Conservation (phyloP, 495 filamentous ascomycete species). For the Podospora anserina region DNA sequence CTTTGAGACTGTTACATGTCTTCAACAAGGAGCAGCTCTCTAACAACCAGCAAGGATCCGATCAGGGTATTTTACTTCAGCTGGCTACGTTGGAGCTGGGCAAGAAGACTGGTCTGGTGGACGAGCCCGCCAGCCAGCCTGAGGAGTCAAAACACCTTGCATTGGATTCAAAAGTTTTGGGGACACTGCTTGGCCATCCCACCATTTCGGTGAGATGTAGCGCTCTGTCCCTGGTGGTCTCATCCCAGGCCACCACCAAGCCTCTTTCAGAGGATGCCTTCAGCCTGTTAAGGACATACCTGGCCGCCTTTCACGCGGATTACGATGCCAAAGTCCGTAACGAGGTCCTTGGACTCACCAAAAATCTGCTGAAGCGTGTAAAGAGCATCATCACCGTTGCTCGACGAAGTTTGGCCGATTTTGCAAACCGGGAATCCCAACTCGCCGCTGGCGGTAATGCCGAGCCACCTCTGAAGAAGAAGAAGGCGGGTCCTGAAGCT, state of each 20-base stretch:
- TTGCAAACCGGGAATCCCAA: constrained; percentile 6
- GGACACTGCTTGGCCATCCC: constrained; percentile 59
- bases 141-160: constrained; percentile 29
- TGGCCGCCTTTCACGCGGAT: constrained; percentile 71
- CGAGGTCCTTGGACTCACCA: constrained; percentile 65
- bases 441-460: constrained; percentile 1
- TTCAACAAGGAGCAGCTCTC: constrained; percentile 37
- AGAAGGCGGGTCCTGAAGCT: constrained; percentile 27
- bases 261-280: constrained; percentile 62
- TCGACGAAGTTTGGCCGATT: constrained; percentile 30
- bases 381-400: constrained; percentile 48
- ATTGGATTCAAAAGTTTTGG: constrained; percentile 44
- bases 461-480: constrained; percentile 16
- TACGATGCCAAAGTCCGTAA: constrained; percentile 79
- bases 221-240: constrained; percentile 70
- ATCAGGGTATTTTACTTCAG: constrained; percentile 55
- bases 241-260: constrained; percentile 64
- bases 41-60: constrained; percentile 43
- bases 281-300: constrained; percentile 54
- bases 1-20: constrained; percentile 54
- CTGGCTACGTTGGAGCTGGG: constrained; percentile 70
- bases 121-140: constrained; percentile 61
- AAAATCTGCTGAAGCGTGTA: constrained; percentile 65
- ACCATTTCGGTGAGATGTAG: constrained; percentile 64
- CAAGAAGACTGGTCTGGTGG: constrained; percentile 73